phyloP scores from a whole-genome alignment of 768 basidiomycete species.

The Royoungia palumana region DNA sequence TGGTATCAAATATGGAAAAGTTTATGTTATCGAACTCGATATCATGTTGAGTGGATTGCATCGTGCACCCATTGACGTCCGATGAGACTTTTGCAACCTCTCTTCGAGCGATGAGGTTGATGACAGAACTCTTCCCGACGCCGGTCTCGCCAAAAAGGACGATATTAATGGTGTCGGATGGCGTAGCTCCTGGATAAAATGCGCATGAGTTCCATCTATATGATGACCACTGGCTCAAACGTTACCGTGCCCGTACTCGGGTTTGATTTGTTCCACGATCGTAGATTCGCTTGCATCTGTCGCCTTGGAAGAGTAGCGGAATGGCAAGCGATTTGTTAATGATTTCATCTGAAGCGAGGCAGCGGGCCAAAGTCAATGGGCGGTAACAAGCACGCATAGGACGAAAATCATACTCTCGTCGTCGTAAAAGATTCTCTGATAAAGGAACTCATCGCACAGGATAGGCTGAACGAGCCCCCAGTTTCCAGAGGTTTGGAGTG shows the following conservation, averaged over 20 bases:
- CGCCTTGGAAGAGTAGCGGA: background rate
- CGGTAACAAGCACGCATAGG: background rate
- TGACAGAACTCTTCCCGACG: conserved; percentile 31
- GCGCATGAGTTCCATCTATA: conserved; percentile 5
- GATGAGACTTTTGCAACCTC: conserved; percentile 25
- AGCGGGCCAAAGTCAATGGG: conserved; percentile 1
- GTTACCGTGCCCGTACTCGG: conserved; percentile 3
- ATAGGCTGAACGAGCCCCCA: background rate
- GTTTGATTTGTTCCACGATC: background rate
- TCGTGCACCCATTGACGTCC: conserved; percentile 35
- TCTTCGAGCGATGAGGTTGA: conserved; percentile 29
- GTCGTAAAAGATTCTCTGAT: background rate
- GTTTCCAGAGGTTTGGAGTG: conserved; percentile 6
- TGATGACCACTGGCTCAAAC: background rate
- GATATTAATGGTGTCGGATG: conserved; percentile 27
- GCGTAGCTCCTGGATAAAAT: background rate
- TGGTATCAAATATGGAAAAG: conserved; percentile 33
- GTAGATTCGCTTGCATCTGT: background rate
- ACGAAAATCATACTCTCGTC: conserved; percentile 8
- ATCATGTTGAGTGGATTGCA: conserved; percentile 28
- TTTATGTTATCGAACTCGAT: conserved; percentile 18
- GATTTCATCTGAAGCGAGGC: conserved; percentile 5
- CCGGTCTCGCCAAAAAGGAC: conserved; percentile 43
- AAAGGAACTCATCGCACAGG: conserved; percentile 7
- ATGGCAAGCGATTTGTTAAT: background rate